Percentiles rank a stretch among this genome's conserved stretches.
Conservation (phyloP, 495 filamentous ascomycete genomes). For the Pseudevernia furfuracea region DNA sequence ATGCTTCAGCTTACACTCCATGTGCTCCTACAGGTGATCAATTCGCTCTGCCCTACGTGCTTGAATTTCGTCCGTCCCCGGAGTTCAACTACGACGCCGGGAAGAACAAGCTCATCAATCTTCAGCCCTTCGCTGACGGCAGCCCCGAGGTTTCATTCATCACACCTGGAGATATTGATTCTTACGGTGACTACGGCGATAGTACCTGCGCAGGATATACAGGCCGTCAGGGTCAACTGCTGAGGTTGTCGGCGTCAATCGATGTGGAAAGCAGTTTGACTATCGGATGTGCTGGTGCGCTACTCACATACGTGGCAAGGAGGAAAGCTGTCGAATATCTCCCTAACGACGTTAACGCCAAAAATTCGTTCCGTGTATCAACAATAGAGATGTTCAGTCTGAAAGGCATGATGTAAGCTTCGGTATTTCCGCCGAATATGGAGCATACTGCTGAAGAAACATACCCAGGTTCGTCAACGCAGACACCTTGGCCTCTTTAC, state of each 20-base stretch:
- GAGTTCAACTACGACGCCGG: slow-evolving; percentile 71
- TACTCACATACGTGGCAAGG: slow-evolving; percentile 71
- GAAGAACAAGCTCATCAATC: slow-evolving; percentile 55
- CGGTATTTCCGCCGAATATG: background rate
- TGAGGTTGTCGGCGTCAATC: slow-evolving; percentile 65
- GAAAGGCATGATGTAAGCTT: slow-evolving; percentile 60
- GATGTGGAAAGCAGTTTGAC: slow-evolving; percentile 70
- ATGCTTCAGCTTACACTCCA: slow-evolving; percentile 5
- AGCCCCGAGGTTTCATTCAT: slow-evolving; percentile 50
- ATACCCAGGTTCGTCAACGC: slow-evolving; percentile 62
- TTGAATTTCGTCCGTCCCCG: slow-evolving; percentile 63
- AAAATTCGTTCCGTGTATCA: slow-evolving; percentile 49
- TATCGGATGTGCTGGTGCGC: slow-evolving; percentile 77
- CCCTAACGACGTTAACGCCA: slow-evolving; percentile 44
- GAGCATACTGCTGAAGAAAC: slow-evolving; percentile 14
- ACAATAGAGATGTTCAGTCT: slow-evolving; percentile 72
- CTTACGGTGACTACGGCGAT: slow-evolving; percentile 38
- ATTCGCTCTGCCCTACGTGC: slow-evolving; percentile 54
- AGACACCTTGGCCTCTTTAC: slow-evolving; percentile 73
- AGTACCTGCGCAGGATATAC: slow-evolving; percentile 43
- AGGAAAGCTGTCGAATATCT: slow-evolving; percentile 53
- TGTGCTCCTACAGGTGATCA: slow-evolving; percentile 28
- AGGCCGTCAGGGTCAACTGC: slow-evolving; percentile 53
- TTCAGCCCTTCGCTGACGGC: slow-evolving; percentile 43
- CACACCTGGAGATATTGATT: slow-evolving; percentile 49